Evolutionary conservation across 2,329 filamentous ascomycete species (phyloP).

Genomic region (Neonectria coccinea): DNA sequence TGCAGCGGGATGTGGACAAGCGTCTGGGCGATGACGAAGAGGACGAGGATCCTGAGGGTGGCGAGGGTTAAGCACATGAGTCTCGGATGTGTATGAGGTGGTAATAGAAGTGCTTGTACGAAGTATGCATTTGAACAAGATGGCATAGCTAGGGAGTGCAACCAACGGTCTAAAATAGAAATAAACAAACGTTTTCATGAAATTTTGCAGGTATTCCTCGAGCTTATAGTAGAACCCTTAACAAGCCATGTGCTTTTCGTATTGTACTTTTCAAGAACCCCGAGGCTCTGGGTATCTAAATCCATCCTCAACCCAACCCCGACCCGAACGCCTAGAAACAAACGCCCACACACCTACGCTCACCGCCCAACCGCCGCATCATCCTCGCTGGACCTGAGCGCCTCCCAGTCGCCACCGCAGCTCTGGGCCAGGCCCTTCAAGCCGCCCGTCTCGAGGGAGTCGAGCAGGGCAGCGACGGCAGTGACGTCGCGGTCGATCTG

Average conservation of each 20-base stretch:
- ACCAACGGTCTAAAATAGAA: not conserved
- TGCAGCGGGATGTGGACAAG: slow-evolving; percentile 58
- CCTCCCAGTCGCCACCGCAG: slow-evolving; percentile 54
- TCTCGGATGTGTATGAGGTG: not conserved
- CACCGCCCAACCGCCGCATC: slow-evolving; percentile 11
- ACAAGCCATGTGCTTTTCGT: not conserved
- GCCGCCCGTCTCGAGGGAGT: slow-evolving; percentile 49
- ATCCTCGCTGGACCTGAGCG: slow-evolving; percentile 34
- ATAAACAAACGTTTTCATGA: not conserved
- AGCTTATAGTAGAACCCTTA: not conserved
- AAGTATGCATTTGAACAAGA: not conserved
- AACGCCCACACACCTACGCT: not conserved
- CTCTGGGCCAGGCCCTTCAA: slow-evolving; percentile 52
- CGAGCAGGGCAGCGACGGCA: slow-evolving; percentile 51
- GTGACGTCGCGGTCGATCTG: slow-evolving; percentile 52
- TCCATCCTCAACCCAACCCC: slow-evolving; percentile 12
- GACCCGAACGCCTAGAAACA: slow-evolving; percentile 9
- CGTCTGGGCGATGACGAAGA: slow-evolving; percentile 66
- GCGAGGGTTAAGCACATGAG: slow-evolving; percentile 53
- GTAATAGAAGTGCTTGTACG: slow-evolving; percentile 8
- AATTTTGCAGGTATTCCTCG: not conserved
- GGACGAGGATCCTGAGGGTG: slow-evolving; percentile 62
- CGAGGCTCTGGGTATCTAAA: slow-evolving; percentile 34
- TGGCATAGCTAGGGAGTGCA: not conserved
- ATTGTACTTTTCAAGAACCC: slow-evolving; percentile 14